phyloP scores from a whole-genome alignment of 768 basidiomycete species.

The Hygrocybe coccinea region DNA sequence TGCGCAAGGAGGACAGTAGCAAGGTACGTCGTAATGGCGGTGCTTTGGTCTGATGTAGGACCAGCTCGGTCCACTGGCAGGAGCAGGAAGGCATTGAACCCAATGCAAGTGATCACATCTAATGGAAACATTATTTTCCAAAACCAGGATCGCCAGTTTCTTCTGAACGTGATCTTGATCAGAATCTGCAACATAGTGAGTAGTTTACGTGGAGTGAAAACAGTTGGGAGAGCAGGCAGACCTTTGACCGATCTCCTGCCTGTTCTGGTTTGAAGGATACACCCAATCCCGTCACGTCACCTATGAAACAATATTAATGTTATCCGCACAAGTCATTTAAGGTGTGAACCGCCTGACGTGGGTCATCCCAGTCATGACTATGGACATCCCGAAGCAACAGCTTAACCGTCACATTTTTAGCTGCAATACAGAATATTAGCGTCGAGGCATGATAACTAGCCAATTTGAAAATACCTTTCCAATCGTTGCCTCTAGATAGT shows the following conservation, averaged over 20 bases:
- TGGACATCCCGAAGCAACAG: not conserved
- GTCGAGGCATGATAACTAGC: not conserved
- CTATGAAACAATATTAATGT: not conserved
- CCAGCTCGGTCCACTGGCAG: too few species aligned
- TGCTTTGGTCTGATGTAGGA: not conserved
- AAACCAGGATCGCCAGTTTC: not conserved
- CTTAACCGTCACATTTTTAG: not conserved
- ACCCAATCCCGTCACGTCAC: not conserved
- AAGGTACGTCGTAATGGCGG: not conserved
- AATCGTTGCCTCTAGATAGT: not conserved
- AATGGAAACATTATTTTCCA: not conserved
- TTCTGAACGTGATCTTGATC: not conserved
- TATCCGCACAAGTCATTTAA: not conserved
- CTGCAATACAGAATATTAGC: not conserved
- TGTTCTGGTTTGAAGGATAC: not conserved
- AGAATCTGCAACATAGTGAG: not conserved
- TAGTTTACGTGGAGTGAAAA: not conserved
- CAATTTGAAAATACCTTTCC: not conserved
- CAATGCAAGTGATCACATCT: not conserved
- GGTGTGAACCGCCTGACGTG: not conserved
- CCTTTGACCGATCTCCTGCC: not conserved
- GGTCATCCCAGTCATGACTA: not conserved
- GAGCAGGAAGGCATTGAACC: not conserved
- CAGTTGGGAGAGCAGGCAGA: not conserved
- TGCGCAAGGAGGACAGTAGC: not conserved